Percentiles rank a stretch among this genome's conserved stretches.
Evolutionary conservation across 2,329 filamentous ascomycete species (phyloP).

Genomic region (Fusarium phyllophilum): DNA sequence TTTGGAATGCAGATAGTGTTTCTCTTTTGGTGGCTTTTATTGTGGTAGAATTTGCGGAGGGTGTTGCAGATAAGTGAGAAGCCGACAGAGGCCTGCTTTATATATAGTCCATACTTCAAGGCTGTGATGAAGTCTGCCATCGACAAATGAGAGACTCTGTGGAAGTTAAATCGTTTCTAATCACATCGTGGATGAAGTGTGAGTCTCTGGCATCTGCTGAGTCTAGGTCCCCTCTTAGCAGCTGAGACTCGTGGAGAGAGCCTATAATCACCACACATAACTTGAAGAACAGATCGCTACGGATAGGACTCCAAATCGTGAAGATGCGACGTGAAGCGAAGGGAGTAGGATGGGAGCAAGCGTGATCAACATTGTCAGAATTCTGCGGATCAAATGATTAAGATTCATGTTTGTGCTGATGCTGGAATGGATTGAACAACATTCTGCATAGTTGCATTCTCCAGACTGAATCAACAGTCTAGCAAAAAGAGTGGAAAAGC

Average conservation of each 20-base stretch:
- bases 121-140: neutral
- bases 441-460: too few species aligned
- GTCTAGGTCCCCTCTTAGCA: too few species aligned
- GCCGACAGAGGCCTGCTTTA: neutral
- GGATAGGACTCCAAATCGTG: fast-evolving
- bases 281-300: fast-evolving
- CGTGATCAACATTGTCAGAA: fast-evolving
- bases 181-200: neutral
- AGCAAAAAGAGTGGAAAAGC: neutral
- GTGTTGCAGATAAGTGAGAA: fast-evolving
- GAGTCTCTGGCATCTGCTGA: too few species aligned
- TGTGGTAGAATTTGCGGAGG: too few species aligned
- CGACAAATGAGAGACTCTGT: fast-evolving
- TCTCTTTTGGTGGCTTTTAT: fast-evolving
- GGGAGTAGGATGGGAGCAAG: fast-evolving
- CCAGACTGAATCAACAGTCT: fast-evolving
- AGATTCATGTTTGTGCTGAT: neutral
- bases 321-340: fast-evolving
- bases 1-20: fast-evolving
- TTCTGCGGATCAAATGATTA: fast-evolving
- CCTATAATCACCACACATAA: fast-evolving
- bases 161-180: fast-evolving
- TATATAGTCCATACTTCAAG: fast-evolving
- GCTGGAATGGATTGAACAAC: too few species aligned
- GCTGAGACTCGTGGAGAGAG: too few species aligned